Percentiles rank a stretch among this genome's conserved stretches.
These are phyloP conservation scores for Penicillium rolfsii DNA, from an alignment of 2,329 filamentous ascomycete genomes.

Conservation along the genomic window DNA sequence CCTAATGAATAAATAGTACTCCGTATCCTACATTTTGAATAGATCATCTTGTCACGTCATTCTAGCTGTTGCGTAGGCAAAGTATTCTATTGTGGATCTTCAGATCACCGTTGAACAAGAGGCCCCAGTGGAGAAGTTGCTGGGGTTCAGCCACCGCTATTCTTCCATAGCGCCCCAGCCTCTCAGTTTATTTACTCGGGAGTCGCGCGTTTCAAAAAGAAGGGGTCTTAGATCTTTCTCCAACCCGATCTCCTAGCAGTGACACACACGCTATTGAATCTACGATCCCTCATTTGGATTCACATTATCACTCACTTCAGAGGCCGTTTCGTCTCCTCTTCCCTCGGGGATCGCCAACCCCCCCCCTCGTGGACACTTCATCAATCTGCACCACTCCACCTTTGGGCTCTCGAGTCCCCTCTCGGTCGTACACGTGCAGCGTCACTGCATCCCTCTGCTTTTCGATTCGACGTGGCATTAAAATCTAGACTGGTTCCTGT, in stretches of 20 bases:
- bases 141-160: conserved; percentile 41
- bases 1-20: too few relatives aligned
- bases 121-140: not conserved
- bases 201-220: conserved; percentile 10
- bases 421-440: conserved; percentile 21
- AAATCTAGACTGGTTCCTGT: conserved; percentile 23
- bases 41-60: not conserved
- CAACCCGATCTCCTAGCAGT: not conserved
- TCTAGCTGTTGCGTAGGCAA: not conserved
- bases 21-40: not conserved
- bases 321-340: not conserved
- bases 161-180: conserved; percentile 30
- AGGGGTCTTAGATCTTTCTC: not conserved
- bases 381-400: conserved; percentile 8
- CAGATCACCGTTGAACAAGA: conserved; percentile 9
- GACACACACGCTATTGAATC: conserved; percentile 16
- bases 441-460: conserved; percentile 14
- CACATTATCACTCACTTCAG: not conserved
- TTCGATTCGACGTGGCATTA: conserved; percentile 39
- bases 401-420: not conserved
- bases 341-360: not conserved
- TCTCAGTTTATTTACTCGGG: conserved; percentile 29
- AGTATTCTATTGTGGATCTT: conserved; percentile 29
- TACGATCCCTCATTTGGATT: not conserved
- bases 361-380: not conserved